phyloP scores from a whole-genome alignment of 2,329 filamentous ascomycete species.

The Epichloe sp. region DNA sequence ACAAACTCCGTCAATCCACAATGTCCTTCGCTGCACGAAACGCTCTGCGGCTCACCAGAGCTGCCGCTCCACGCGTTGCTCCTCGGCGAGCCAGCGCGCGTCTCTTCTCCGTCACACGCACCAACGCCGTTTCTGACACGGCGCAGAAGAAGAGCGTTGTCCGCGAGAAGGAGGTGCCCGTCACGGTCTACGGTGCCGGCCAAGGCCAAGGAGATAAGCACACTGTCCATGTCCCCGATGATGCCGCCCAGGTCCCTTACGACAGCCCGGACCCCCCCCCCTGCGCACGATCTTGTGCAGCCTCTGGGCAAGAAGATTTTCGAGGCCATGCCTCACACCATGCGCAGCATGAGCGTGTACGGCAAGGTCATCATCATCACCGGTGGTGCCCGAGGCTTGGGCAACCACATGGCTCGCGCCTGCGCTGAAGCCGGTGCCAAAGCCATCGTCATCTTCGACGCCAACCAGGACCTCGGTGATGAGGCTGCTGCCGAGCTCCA shows the following conservation, averaged over 20 bases:
- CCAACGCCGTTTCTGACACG: slow-evolving; percentile 23
- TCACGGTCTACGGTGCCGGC: slow-evolving; percentile 36
- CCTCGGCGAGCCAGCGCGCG: slow-evolving; percentile 15
- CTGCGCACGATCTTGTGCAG: slow-evolving; percentile 33
- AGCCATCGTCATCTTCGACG: slow-evolving; percentile 62
- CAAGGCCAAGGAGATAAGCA: slow-evolving; percentile 42
- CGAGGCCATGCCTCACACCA: slow-evolving; percentile 45
- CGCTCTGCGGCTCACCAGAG: slow-evolving; percentile 21
- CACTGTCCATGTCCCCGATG: slow-evolving; percentile 37
- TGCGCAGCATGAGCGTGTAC: slow-evolving; percentile 56
- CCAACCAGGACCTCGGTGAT: slow-evolving; percentile 63
- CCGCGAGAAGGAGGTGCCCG: slow-evolving; percentile 43
- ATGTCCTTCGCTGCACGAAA: slow-evolving; percentile 25
- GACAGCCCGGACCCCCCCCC: slow-evolving; percentile 26
- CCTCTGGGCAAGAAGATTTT: slow-evolving; percentile 42
- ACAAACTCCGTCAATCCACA: slow-evolving; percentile 7
- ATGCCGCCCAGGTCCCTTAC: slow-evolving; percentile 28
- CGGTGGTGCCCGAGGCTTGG: slow-evolving; percentile 63
- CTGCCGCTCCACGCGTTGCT: slow-evolving; percentile 14
- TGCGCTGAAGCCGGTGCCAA: slow-evolving; percentile 64
- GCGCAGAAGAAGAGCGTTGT: slow-evolving; percentile 38
- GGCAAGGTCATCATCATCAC: slow-evolving; percentile 62
- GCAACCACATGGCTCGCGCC: slow-evolving; percentile 67
- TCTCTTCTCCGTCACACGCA: slow-evolving; percentile 20
- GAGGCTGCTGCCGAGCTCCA: slow-evolving; percentile 56